Evolutionary conservation across 306 rosid genomes (phyloP).

Genomic region (Acacia confusa): DNA sequence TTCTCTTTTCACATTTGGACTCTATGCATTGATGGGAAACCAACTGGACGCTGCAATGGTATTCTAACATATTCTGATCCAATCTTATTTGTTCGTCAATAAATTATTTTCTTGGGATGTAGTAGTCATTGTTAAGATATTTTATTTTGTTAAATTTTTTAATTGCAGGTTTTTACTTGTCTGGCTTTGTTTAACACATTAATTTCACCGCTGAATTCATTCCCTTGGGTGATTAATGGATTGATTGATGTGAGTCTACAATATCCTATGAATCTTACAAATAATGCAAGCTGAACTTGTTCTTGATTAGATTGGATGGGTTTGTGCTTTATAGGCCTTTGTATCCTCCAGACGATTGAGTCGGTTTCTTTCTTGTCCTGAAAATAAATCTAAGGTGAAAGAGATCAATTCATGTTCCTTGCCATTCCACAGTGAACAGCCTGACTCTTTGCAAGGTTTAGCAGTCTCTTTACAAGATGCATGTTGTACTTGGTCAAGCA

Average conservation of each 20-base stretch:
- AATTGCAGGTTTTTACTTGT: constrained; percentile 94
- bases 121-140: constrained; percentile 19
- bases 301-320: constrained; percentile 19
- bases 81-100: constrained; percentile 16
- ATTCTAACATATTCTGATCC: constrained; percentile 34
- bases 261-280: constrained; percentile 14
- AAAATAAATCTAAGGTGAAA: constrained; percentile 44
- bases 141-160: constrained; percentile 28
- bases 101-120: not conserved
- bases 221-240: constrained; percentile 99
- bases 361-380: constrained; percentile 80
- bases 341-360: constrained; percentile 78
- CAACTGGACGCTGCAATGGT: constrained; percentile 97
- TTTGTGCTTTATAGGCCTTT: constrained; percentile 54
- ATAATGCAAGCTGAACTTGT: not conserved
- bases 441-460: constrained; percentile 44
- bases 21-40: constrained; percentile 81
- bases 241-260: constrained; percentile 82
- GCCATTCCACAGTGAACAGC: constrained; percentile 37
- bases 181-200: constrained; percentile 91
- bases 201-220: constrained; percentile 92
- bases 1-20: constrained; percentile 92
- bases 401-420: constrained; percentile 43
- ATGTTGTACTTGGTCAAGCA: constrained; percentile 82
- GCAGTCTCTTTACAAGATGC: constrained; percentile 63